phyloP scores from a whole-genome alignment of 768 basidiomycete species.

The Candolleomyces eurysporus region DNA sequence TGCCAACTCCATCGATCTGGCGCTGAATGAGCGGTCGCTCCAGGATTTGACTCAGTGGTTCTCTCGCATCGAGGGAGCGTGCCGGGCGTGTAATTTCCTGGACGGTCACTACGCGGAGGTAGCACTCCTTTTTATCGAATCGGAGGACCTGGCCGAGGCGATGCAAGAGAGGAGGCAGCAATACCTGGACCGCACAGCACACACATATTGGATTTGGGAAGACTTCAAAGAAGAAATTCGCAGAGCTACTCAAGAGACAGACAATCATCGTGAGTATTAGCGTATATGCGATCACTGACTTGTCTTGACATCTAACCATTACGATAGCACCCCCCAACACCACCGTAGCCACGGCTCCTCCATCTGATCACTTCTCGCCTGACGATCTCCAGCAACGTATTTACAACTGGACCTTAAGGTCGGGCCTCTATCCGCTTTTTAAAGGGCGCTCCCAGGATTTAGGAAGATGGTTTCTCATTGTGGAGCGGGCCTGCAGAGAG shows the following conservation, averaged over 20 bases:
- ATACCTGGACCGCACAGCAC: not conserved
- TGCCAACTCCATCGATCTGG: not conserved
- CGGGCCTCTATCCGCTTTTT: not conserved
- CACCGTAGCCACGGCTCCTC: no score
- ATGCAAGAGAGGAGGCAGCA: not conserved
- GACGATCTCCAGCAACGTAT: not conserved
- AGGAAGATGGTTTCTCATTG: not conserved
- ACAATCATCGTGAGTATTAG: no score
- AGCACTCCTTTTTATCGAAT: not conserved
- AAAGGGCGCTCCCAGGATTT: not conserved
- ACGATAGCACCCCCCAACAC: no score
- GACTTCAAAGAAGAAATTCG: constrained; percentile 4
- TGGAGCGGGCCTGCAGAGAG: not conserved
- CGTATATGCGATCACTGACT: no score
- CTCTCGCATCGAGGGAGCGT: constrained; percentile 3
- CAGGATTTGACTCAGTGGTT: constrained; percentile 5
- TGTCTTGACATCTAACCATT: no score
- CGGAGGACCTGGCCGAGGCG: not conserved
- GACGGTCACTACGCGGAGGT: not conserved
- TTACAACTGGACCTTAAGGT: not conserved
- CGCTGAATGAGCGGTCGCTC: not conserved
- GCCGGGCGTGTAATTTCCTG: not conserved
- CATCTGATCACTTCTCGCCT: not conserved
- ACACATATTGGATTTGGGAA: not conserved
- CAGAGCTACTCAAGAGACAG: not conserved